These are phyloP conservation scores for Teunomyces stri DNA, from an alignment of 805 yeast species.

Conservation along the genomic window DNA sequence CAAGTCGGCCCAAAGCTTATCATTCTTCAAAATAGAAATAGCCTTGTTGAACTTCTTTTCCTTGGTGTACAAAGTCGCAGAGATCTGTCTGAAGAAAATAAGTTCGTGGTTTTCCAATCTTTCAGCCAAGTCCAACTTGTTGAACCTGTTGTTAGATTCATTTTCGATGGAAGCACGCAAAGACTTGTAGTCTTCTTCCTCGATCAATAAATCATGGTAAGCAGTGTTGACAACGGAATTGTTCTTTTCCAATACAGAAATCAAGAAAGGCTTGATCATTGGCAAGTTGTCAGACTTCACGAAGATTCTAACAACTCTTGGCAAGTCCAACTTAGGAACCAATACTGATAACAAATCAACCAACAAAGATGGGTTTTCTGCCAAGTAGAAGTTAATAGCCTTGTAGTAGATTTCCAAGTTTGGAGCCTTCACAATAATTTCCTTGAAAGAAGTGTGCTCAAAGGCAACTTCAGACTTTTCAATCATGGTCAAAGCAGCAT, in stretches of 20 bases:
- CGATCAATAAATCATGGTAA: conserved; percentile 91
- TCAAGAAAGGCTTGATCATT: conserved; percentile 90
- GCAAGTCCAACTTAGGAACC: conserved; percentile 86
- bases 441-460: conserved; percentile 93
- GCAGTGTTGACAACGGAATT: conserved; percentile 90
- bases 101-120: conserved; percentile 89
- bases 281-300: conserved; percentile 95
- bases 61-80: conserved; percentile 90
- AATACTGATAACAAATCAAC: conserved; percentile 82
- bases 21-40: conserved; percentile 81
- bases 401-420: conserved; percentile 96
- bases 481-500: conserved; percentile 95
- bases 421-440: conserved; percentile 89
- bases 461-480: conserved; percentile 90
- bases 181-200: conserved; percentile 93
- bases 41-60: conserved; percentile 93
- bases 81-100: conserved; percentile 92
- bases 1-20: conserved; percentile 93
- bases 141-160: conserved; percentile 80
- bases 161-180: conserved; percentile 79
- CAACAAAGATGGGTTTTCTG: conserved; percentile 86
- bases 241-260: conserved; percentile 87
- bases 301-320: conserved; percentile 93
- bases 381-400: conserved; percentile 92
- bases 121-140: conserved; percentile 86